These are phyloP conservation scores for Orychophragmus violaceus DNA, from an alignment of 345 rosid genomes.

Conservation along the genomic window DNA sequence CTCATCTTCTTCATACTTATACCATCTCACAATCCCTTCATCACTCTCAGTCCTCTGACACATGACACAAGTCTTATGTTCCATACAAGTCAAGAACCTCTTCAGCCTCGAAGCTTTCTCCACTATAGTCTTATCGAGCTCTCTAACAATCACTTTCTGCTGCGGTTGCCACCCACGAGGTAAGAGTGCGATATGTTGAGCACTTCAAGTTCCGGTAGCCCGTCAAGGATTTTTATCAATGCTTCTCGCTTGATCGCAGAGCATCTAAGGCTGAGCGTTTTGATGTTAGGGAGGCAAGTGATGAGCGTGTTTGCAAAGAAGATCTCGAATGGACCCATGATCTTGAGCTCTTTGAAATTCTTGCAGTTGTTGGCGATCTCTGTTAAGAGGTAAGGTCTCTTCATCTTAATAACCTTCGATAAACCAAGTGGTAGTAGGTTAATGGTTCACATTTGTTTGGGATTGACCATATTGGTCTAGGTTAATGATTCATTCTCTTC, in stretches of 20 bases:
- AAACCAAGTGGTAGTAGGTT: no score
- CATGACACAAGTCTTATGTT: slow-evolving; percentile 43
- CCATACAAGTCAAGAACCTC: slow-evolving; percentile 54
- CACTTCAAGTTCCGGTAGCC: slow-evolving; percentile 48
- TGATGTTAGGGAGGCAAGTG: slow-evolving; percentile 40
- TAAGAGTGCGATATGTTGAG: slow-evolving; percentile 80
- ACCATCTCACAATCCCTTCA: slow-evolving; percentile 66
- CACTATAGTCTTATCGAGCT: slow-evolving; percentile 39
- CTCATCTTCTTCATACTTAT: slow-evolving; percentile 55
- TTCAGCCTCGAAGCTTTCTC: slow-evolving; percentile 43
- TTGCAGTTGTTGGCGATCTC: slow-evolving; percentile 62
- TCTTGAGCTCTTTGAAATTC: slow-evolving; percentile 71
- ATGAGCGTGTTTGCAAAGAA: slow-evolving; percentile 42
- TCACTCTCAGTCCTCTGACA: slow-evolving; percentile 47
- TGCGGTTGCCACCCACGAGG: slow-evolving; percentile 40
- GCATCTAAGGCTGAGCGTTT: slow-evolving; percentile 67
- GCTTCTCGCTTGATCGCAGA: slow-evolving; percentile 49
- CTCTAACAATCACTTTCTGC: slow-evolving; percentile 24
- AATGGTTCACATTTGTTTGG: no score
- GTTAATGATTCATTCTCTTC: no score
- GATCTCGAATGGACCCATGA: slow-evolving; percentile 68
- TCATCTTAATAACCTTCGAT: no score
- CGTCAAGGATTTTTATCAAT: slow-evolving; percentile 48
- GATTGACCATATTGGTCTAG: no score
- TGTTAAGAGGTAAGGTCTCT: slow-evolving; percentile 48